These are phyloP conservation scores for Fraxinus platypoda DNA, from an alignment of 305 asterid genomes.

Conservation along the genomic window DNA sequence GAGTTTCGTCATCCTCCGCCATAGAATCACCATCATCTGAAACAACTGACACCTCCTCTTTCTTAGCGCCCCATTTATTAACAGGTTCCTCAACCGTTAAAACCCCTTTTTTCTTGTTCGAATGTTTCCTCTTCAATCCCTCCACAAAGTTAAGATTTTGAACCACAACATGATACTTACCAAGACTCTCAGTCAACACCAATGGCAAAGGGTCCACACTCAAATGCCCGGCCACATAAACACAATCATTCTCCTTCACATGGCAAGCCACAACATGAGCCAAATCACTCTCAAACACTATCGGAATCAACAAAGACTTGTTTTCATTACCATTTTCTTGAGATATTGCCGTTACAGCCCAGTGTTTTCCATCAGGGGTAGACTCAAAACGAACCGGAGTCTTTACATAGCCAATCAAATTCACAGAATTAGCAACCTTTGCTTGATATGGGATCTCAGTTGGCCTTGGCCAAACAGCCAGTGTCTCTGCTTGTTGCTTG, in stretches of 20 bases:
- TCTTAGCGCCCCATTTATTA: not conserved
- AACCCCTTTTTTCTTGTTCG: not conserved
- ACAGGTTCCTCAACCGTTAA: slow-evolving; percentile 2
- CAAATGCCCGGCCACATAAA: slow-evolving; percentile 65
- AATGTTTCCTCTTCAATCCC: slow-evolving; percentile 29
- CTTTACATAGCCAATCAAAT: slow-evolving; percentile 59
- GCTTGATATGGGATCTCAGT: slow-evolving; percentile 64
- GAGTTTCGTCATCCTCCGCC: slow-evolving; percentile 12
- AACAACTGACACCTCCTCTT: slow-evolving; percentile 14
- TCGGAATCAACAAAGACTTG: slow-evolving; percentile 47
- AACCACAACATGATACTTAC: slow-evolving; percentile 59
- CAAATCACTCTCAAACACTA: slow-evolving; percentile 76
- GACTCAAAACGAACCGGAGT: slow-evolving; percentile 54
- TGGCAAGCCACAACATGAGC: slow-evolving; percentile 66
- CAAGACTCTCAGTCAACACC: slow-evolving; percentile 33
- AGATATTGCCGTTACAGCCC: slow-evolving; percentile 53
- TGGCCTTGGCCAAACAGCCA: slow-evolving; percentile 59
- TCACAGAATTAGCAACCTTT: slow-evolving; percentile 65
- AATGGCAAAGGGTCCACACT: slow-evolving; percentile 49
- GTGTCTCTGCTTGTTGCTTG: slow-evolving; percentile 29
- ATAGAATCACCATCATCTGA: not conserved
- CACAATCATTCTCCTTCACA: slow-evolving; percentile 64
- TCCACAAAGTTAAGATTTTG: slow-evolving; percentile 65
- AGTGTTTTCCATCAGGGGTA: slow-evolving; percentile 44
- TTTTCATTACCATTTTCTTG: slow-evolving; percentile 24